Evolutionary conservation across 768 basidiomycete species (phyloP).

Genomic region (Rhodotorula toruloides): DNA sequence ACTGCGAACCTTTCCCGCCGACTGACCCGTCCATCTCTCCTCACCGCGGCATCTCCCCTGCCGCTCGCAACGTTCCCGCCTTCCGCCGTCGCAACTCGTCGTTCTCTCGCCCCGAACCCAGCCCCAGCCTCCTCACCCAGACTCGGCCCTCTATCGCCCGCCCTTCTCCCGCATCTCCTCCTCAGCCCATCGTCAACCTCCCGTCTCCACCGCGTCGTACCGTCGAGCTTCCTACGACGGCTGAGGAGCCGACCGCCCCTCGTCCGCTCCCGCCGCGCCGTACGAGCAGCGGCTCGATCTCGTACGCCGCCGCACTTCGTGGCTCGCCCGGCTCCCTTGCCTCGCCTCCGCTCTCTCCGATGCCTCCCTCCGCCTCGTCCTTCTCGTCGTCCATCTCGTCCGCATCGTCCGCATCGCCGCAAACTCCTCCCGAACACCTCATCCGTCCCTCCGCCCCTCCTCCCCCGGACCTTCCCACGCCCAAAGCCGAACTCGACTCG

Average conservation of each 20-base stretch:
- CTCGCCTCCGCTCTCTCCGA: neutral
- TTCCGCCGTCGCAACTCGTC: neutral
- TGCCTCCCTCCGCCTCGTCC: neutral
- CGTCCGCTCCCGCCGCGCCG: conserved; percentile 42
- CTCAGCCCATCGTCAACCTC: neutral
- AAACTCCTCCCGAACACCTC: neutral
- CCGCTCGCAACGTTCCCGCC: conserved; percentile 44
- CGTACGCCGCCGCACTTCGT: conserved; percentile 13
- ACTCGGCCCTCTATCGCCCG: neutral
- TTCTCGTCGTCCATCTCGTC: neutral
- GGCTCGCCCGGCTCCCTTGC: neutral
- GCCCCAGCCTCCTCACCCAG: neutral
- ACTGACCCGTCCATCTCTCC: conserved; percentile 47
- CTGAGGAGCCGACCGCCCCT: neutral
- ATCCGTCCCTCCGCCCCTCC: neutral
- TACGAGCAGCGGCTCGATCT: conserved; percentile 39
- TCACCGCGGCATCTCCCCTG: conserved; percentile 44
- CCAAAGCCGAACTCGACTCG: conserved; percentile 4
- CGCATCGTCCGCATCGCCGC: neutral
- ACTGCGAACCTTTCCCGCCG: conserved; percentile 64
- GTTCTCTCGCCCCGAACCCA: neutral
- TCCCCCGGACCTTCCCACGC: neutral
- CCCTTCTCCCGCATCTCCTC: too few relatives aligned
- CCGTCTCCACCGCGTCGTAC: neutral
- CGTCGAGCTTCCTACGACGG: conserved; percentile 20